Conservation (phyloP, 352 stramenopile genomes). For the Pilasporangium apinafurcum region DNA sequence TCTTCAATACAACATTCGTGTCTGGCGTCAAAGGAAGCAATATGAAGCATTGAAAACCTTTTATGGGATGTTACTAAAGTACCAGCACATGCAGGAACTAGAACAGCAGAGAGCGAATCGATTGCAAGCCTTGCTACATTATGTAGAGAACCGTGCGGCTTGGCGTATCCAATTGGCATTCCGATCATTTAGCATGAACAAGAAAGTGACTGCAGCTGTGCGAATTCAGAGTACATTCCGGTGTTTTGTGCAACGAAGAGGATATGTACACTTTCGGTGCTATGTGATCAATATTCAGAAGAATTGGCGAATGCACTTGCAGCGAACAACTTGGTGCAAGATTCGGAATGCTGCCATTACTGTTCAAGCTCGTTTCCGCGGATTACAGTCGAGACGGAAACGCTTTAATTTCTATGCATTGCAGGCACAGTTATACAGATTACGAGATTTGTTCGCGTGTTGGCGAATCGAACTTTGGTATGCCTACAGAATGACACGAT, state of each 20-base stretch:
- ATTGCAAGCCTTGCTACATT: constrained; percentile 14
- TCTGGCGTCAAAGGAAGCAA: constrained; percentile 30
- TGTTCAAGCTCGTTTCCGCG: constrained; percentile 23
- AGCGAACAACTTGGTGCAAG: not conserved
- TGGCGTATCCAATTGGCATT: constrained; percentile 21
- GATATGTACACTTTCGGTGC: constrained; percentile 6
- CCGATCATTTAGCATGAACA: constrained; percentile 15
- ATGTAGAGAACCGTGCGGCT: constrained; percentile 20
- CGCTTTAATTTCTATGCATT: constrained; percentile 40
- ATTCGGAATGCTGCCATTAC: constrained; percentile 1
- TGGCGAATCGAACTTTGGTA: constrained; percentile 59
- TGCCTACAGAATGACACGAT: constrained; percentile 8
- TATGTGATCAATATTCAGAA: constrained; percentile 48
- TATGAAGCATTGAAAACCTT: constrained; percentile 24
- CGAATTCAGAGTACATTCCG: constrained; percentile 21
- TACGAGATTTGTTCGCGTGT: constrained; percentile 30
- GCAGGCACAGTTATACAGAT: constrained; percentile 22
- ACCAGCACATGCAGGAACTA: constrained; percentile 19
- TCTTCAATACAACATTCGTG: constrained; percentile 30
- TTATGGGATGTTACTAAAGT: constrained; percentile 16
- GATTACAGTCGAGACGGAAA: constrained; percentile 19
- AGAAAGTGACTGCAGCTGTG: constrained; percentile 12
- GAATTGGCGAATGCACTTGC: constrained; percentile 8
- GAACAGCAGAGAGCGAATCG: constrained; percentile 16
- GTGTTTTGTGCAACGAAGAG: constrained; percentile 10